phyloP scores from a whole-genome alignment of 2,329 filamentous ascomycete genomes.

The Xylaria sp. region DNA sequence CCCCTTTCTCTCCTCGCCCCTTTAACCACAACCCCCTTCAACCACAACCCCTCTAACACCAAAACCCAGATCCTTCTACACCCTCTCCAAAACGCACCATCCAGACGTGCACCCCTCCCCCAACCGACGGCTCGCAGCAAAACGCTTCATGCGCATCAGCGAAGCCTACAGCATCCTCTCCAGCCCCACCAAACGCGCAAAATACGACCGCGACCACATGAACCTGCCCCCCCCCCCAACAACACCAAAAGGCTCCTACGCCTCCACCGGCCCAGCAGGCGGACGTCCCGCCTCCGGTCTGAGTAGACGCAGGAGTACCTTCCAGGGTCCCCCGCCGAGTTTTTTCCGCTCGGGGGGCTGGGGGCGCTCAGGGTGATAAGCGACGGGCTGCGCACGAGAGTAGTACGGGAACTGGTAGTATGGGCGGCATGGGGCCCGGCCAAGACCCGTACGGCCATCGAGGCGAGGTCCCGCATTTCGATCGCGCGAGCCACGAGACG shows the following conservation, averaged over 20 bases:
- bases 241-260: slow-evolving; percentile 40
- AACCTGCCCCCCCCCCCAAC: slow-evolving; percentile 33
- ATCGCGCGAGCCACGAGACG: slow-evolving; percentile 63
- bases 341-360: slow-evolving; percentile 83
- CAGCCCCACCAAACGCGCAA: slow-evolving; percentile 64
- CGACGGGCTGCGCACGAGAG: slow-evolving; percentile 48
- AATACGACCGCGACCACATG: slow-evolving; percentile 71
- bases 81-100: slow-evolving; percentile 85
- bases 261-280: slow-evolving; percentile 58
- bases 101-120: slow-evolving; percentile 72
- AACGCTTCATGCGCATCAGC: slow-evolving; percentile 75
- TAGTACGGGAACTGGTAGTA: slow-evolving; percentile 26
- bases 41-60: not conserved
- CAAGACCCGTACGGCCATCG: slow-evolving; percentile 43
- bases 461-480: slow-evolving; percentile 65
- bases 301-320: slow-evolving; percentile 67
- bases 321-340: slow-evolving; percentile 79
- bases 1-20: not conserved
- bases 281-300: slow-evolving; percentile 76
- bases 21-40: not conserved
- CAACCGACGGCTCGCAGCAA: slow-evolving; percentile 51
- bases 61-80: slow-evolving; percentile 66
- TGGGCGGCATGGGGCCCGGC: slow-evolving; percentile 54
- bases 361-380: slow-evolving; percentile 59
- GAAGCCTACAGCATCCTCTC: slow-evolving; percentile 78